Evolutionary conservation across 1,284 basidiomycete species (phyloP), one percentile per base, ranked within the genome.

Genomic region (Anthracocystis setariae): DNA sequence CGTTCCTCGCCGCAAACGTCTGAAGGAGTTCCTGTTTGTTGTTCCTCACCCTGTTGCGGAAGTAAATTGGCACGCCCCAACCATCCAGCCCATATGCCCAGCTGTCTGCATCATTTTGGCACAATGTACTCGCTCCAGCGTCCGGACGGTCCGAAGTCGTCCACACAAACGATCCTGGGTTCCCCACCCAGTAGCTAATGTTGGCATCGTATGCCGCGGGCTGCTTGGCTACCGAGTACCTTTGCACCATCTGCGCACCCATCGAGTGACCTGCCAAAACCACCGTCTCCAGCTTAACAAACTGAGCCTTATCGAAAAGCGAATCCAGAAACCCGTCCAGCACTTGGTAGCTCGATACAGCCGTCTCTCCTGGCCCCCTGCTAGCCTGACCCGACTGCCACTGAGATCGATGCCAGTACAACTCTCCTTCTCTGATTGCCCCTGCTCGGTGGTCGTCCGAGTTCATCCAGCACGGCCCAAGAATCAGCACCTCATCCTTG

Each of bases 151-250:
- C 25, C 8, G 52, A 27, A 13, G 53, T 60, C 9, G 76, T 33
- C 77, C 77, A 80, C n/a, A 52, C 77, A 38, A 69, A 80, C 0
- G 73, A 72, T 29, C 78, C 78, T 0, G 78, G 77, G 46, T 80
- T 79, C 32, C 78, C 78, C 21, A 79, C 53, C 77, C 77, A 80
- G 40, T 55, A 80, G n/a, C 50, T 47, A 9, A 79, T 17, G 43
- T 73, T 75, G 57, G 21, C 38, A 37, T 80, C 77, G 63, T 80
- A 78, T 15, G 49, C 17, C 20, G 65, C 67, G 35, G 60, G 35
- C 21, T 73, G 55, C 47, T 77, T 76, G 33, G 75, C 25, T 15
- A 75, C 29, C 0, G 77, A 54, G 43, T 80, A 80, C 21, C 77
- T 67, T 38, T 73, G 70, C 18, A 63, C 71, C 54, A 70, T 73